Evolutionary conservation across 441 rosid genomes (phyloP), one percentile per base, ranked within the genome.

Genomic region (Populus tomentosa): DNA sequence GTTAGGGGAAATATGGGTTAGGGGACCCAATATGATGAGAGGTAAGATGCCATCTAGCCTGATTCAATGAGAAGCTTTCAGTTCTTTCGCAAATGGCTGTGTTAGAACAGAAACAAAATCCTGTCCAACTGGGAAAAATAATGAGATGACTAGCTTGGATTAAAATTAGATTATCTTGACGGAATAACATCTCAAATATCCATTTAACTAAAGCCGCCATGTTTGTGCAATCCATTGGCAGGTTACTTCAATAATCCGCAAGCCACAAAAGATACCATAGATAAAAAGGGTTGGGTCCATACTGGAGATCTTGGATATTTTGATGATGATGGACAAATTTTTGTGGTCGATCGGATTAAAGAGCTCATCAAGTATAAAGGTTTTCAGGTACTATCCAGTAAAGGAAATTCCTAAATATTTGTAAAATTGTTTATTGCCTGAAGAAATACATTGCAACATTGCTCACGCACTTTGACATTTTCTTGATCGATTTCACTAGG

Each of bases 11-110:
- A 82, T 93, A n/a, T 90, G 89, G 91, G 92, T 90, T 77, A 90
- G 97, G 61, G 97, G 98, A 18, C 89, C 89, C 24, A 93, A 89
- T 80, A 87, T 90, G 93, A 93, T 89, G 94, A 82, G 75, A 90
- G 98, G 95, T 92, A 80, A 23, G 63, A n/a, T 59, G 10, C 63
- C 23, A 20, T 20, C n/a, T 59, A 2, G 23, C 63, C 4, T 59
- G 24, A 24, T 20, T n/a, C 64, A 7, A 7, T n/a, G 10, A 59
- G 5, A n/a, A 59, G 23, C 11, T 59, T 59, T 59, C 64, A n/a
- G 26, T n/a, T 59, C 64, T 8, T n/a, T 10, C 64, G 10, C 10
- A 59, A 59, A 59, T 59, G 64, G 63, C 63, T n/a, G 24, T 59
- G 63, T 1, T 59, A 1, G 63, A 20, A 59, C 63, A n/a, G 11